phyloP scores from a whole-genome alignment of 257 asterid genomes.

The Solanum corneliomulleri region DNA sequence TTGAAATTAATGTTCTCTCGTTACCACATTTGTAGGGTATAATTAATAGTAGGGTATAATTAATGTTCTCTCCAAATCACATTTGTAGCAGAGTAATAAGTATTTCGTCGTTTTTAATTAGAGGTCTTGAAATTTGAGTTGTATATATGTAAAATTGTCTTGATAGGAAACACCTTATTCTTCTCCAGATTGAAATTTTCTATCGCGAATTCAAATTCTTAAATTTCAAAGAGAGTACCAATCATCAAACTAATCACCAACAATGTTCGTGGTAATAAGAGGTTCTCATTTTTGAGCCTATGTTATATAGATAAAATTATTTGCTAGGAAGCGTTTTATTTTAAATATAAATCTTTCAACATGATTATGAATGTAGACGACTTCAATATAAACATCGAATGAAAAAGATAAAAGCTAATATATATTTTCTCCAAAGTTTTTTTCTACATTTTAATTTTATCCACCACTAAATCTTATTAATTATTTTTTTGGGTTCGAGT shows the following conservation, averaged over 20 bases:
- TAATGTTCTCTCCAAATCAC: not conserved
- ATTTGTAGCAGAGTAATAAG: too few species aligned
- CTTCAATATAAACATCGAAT: fast-evolving
- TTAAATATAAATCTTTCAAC: not conserved
- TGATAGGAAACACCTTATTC: not conserved
- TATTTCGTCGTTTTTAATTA: not conserved
- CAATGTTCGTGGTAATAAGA: not conserved
- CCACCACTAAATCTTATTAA: not conserved
- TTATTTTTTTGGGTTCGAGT: not conserved
- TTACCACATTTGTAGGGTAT: fast-evolving
- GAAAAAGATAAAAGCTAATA: not conserved
- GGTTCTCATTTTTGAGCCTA: not conserved
- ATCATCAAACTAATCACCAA: not conserved
- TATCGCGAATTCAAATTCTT: fast-evolving
- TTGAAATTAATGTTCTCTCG: not conserved
- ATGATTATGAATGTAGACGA: fast-evolving
- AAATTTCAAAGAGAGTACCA: not conserved
- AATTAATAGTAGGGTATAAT: not conserved
- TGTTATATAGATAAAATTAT: not conserved
- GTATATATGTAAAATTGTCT: not conserved
- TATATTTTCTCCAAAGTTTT: not conserved
- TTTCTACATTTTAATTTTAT: not conserved
- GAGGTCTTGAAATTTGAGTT: not conserved
- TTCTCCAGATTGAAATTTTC: not conserved
- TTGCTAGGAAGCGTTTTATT: not conserved